These are phyloP conservation scores for Phytopythium helicoides DNA, from an alignment of 352 stramenopile species.

Conservation along the genomic window DNA sequence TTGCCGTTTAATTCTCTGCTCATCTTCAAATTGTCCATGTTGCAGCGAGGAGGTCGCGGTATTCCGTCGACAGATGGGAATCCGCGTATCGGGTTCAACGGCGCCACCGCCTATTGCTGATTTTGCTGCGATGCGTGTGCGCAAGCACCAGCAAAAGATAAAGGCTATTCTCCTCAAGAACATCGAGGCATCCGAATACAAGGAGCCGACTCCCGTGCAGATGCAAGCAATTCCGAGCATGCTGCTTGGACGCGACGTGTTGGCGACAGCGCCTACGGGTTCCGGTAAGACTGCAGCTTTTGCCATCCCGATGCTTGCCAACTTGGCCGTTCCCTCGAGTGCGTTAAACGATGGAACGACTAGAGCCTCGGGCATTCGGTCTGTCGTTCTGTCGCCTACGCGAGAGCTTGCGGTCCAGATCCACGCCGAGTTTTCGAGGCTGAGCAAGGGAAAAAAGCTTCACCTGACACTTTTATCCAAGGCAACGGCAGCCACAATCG, in stretches of 20 bases:
- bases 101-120: slow-evolving; percentile 73
- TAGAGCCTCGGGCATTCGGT: slow-evolving; percentile 75
- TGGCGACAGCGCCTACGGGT: slow-evolving; percentile 96
- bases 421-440: slow-evolving; percentile 91
- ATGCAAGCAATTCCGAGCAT: slow-evolving; percentile 96
- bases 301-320: slow-evolving; percentile 92
- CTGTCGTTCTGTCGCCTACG: slow-evolving; percentile 96
- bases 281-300: slow-evolving; percentile 98
- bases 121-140: slow-evolving; percentile 70
- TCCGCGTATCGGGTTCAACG: slow-evolving; percentile 63
- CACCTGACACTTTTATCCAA: slow-evolving; percentile 92
- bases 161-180: slow-evolving; percentile 70
- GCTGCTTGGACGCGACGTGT: slow-evolving; percentile 89
- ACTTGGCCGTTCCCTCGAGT: slow-evolving; percentile 36
- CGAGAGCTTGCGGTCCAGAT: slow-evolving; percentile 98
- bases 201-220: slow-evolving; percentile 98
- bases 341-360: not conserved
- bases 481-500: slow-evolving; percentile 83
- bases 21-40: slow-evolving; percentile 7
- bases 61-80: slow-evolving; percentile 80
- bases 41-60: slow-evolving; percentile 48
- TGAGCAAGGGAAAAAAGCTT: slow-evolving; percentile 87
- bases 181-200: slow-evolving; percentile 92
- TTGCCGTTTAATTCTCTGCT: not conserved
- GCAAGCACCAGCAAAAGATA: slow-evolving; percentile 55